Evolutionary conservation across 2,329 filamentous ascomycete species (phyloP).

Genomic region (Fusarium tanahbumbuense): DNA sequence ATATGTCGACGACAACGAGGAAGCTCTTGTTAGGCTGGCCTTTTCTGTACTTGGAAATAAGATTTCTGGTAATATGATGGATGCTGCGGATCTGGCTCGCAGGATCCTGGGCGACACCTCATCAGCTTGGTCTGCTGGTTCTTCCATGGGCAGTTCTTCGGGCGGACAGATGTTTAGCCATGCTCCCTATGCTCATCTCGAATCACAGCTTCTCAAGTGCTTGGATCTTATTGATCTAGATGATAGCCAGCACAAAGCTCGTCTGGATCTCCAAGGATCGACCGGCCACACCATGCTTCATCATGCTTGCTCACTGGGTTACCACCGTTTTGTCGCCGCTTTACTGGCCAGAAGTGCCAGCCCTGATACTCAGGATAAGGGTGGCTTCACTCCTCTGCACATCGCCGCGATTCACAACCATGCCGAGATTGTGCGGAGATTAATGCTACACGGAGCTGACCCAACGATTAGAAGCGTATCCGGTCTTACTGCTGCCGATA

Average conservation of each 20-base stretch:
- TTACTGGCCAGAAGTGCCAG: slow-evolving; percentile 82
- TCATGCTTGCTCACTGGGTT: slow-evolving; percentile 78
- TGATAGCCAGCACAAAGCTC: slow-evolving; percentile 74
- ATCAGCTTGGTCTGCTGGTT: slow-evolving; percentile 60
- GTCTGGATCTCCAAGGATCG: slow-evolving; percentile 71
- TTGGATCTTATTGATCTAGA: slow-evolving; percentile 84
- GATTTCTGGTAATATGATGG: slow-evolving; percentile 71
- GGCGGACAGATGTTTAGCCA: slow-evolving; percentile 59
- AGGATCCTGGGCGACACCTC: slow-evolving; percentile 66
- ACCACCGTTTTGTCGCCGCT: slow-evolving; percentile 80
- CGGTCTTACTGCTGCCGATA: slow-evolving; percentile 76
- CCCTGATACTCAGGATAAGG: slow-evolving; percentile 78
- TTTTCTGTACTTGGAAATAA: slow-evolving; percentile 73
- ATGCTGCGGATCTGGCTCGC: slow-evolving; percentile 70
- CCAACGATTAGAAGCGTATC: slow-evolving; percentile 75
- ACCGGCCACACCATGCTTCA: slow-evolving; percentile 87
- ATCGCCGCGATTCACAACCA: slow-evolving; percentile 82
- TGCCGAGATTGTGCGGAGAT: slow-evolving; percentile 77
- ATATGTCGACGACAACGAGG: slow-evolving; percentile 78
- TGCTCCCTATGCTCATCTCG: slow-evolving; percentile 64
- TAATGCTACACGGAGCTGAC: slow-evolving; percentile 80
- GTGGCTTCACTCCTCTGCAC: slow-evolving; percentile 85
- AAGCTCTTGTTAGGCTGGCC: slow-evolving; percentile 75
- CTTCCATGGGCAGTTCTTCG: slow-evolving; percentile 54
- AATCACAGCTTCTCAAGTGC: slow-evolving; percentile 76